Evolutionary conservation across 202 grass and related monocot species (phyloP).

Genomic region (Brachypodium distachyon): DNA sequence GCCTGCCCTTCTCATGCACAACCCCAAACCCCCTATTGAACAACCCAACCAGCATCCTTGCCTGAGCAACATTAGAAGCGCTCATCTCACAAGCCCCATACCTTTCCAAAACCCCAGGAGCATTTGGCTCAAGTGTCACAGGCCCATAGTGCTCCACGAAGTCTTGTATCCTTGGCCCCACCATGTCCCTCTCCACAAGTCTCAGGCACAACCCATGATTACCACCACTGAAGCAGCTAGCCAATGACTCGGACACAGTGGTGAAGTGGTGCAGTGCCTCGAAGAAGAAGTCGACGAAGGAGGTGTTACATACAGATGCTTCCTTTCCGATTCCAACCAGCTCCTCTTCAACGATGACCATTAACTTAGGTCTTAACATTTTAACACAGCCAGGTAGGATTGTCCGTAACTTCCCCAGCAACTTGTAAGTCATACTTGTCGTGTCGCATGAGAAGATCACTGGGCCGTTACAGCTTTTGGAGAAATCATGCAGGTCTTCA

Average conservation of each 20-base stretch:
- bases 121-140: background rate
- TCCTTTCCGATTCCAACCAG: slow-evolving; percentile 27
- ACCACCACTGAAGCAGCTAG: slow-evolving; percentile 8
- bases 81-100: slow-evolving; percentile 24
- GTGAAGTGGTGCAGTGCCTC: slow-evolving; percentile 58
- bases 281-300: slow-evolving; percentile 47
- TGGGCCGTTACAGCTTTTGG: background rate
- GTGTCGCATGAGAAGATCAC: slow-evolving; percentile 38
- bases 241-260: slow-evolving; percentile 27
- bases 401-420: background rate
- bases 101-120: slow-evolving; percentile 7
- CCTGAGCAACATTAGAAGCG: slow-evolving; percentile 40
- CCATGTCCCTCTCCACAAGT: slow-evolving; percentile 42
- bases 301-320: background rate
- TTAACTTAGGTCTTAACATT: slow-evolving; percentile 26
- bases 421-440: slow-evolving; percentile 18
- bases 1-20: slow-evolving; percentile 28
- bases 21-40: slow-evolving; percentile 37
- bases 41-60: slow-evolving; percentile 40
- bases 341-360: slow-evolving; percentile 42
- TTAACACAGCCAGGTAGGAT: slow-evolving; percentile 16
- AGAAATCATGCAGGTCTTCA: slow-evolving; percentile 20
- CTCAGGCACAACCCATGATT: slow-evolving; percentile 3
- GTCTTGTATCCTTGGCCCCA: slow-evolving; percentile 51
- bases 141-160: slow-evolving; percentile 19